These are phyloP conservation scores for Galium porrigens DNA, from an alignment of 305 asterid species.

Conservation along the genomic window DNA sequence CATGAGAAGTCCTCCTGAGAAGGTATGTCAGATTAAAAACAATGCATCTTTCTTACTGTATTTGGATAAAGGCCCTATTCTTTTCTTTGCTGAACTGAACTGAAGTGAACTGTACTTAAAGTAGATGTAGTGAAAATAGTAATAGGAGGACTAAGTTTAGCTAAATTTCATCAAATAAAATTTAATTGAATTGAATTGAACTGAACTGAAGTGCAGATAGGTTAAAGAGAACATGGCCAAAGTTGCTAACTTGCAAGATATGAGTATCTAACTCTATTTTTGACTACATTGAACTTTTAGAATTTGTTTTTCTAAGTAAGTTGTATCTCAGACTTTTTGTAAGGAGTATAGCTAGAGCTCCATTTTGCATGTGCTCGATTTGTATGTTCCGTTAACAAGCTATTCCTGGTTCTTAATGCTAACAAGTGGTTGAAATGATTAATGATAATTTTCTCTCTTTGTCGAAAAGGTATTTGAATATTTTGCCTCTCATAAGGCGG, in stretches of 20 bases:
- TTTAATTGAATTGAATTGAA: no score
- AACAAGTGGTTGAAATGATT: background rate
- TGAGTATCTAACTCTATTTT: no score
- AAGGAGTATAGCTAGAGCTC: no score
- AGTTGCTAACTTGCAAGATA: no score
- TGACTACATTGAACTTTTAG: no score
- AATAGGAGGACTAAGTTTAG: background rate
- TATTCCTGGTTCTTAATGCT: background rate
- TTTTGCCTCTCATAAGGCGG: slow-evolving; percentile 49
- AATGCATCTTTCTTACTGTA: no score
- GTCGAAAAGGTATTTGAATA: slow-evolving; percentile 60
- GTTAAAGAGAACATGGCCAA: background rate
- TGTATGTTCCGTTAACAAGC: background rate
- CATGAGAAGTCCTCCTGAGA: slow-evolving; percentile 91
- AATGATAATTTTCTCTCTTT: slow-evolving; percentile 10
- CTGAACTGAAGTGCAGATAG: background rate
- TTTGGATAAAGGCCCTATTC: no score
- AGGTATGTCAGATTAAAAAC: slow-evolving; percentile 29
- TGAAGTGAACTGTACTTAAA: background rate
- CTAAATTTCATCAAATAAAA: background rate
- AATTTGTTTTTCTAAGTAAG: no score
- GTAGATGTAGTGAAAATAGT: background rate
- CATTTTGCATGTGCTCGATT: background rate
- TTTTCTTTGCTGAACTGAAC: background rate
- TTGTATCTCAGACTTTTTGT: no score